Evolutionary conservation across 305 asterid species (phyloP), one percentile per base, ranked within the genome.

Genomic region (Vinca major): DNA sequence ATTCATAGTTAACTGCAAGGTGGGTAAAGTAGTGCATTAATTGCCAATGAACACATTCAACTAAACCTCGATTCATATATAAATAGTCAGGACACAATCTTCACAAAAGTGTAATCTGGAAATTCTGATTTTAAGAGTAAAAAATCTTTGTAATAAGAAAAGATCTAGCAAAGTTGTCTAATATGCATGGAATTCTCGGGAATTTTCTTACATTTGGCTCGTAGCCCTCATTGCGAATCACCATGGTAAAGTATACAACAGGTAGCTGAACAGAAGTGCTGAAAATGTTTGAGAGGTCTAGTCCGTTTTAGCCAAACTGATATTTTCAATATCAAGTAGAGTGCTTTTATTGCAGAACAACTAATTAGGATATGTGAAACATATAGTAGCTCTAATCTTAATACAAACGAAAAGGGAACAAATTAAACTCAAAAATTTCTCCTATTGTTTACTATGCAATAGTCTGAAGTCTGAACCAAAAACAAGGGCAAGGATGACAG

Each of bases 1-100:
- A 74, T 71, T 75, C 45, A 77, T 80, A 57, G 69, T 63, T 72
- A 80, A 75, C 98, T 92, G 89, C 96, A 52, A 66, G 81, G 76
- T 65, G 62, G 48, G 70, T 66, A 79, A 73, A 65, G 17, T 63
- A 47, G 52, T 33, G 36, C 65, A 37, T 61, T 5, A 45, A 10
- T 45, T 45, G 10, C 49, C 49, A n/a, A 33, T 12, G 12, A 56
- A 33, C 2, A 57, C 33, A 11, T 4, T n/a, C 41, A 11, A 56
- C 41, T 26, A 33, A 12, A 14, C 63, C 63, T 33, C 9, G 17
- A 57, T 19, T 43, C 14, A 57, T 33, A 11, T 10, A 57, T 20
- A 1, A 57, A 57, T 12, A 57, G 45, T 1, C 8, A 36, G 63
- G 44, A 57, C 19, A 33, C 16, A 20, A 33, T 13, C 19, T 26